Percentiles rank a stretch among this genome's conserved stretches.
Evolutionary conservation across 495 filamentous ascomycete species (phyloP).

Genomic region (Xanthoparmelia taractica): DNA sequence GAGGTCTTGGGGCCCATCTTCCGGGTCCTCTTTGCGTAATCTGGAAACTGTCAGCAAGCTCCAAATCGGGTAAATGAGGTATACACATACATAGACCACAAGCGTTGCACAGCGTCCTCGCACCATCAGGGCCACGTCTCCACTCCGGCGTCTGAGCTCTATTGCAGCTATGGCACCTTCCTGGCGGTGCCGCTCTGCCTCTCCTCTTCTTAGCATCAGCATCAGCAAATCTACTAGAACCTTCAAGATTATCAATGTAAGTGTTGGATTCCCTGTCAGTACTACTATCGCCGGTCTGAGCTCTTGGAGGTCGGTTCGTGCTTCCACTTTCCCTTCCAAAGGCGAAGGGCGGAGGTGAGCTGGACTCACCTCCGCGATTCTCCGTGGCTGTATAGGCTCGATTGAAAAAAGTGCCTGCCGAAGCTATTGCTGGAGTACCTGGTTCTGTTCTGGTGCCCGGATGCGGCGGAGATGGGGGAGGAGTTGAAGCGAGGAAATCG

Average conservation of each 20-base stretch:
- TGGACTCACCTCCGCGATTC: neutral
- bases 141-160: constrained; percentile 97
- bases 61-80: neutral
- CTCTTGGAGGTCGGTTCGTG: constrained; percentile 5
- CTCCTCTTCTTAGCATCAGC: constrained; percentile 30
- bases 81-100: constrained; percentile 66
- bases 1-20: constrained; percentile 61
- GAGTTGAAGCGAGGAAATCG: constrained; percentile 26
- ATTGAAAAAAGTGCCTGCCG: constrained; percentile 6
- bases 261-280: constrained; percentile 44
- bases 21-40: constrained; percentile 93
- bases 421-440: neutral
- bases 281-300: constrained; percentile 2
- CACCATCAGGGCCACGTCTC: constrained; percentile 92
- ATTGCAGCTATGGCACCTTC: constrained; percentile 97
- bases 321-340: constrained; percentile 13
- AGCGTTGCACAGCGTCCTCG: constrained; percentile 92
- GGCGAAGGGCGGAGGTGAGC: constrained; percentile 16
- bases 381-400: constrained; percentile 4
- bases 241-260: constrained; percentile 53
- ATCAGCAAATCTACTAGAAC: constrained; percentile 34
- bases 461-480: constrained; percentile 24
- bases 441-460: constrained; percentile 8
- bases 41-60: constrained; percentile 30
- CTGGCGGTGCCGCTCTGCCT: constrained; percentile 82